These are phyloP conservation scores for Cerrena zonata DNA, from an alignment of 1,284 basidiomycete species.

Conservation along the genomic window DNA sequence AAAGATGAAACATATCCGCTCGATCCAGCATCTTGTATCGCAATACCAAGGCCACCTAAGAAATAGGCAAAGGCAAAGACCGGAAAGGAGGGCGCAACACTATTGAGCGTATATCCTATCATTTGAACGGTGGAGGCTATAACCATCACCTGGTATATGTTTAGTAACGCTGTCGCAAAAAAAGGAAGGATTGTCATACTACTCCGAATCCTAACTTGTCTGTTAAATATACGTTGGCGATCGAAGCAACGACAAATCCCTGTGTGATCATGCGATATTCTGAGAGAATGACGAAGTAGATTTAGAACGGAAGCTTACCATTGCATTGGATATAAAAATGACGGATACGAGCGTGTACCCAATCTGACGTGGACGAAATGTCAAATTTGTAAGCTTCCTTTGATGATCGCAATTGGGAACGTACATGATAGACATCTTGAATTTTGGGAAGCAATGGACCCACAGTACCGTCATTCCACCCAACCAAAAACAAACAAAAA, in stretches of 20 bases:
- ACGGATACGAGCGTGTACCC: constrained; percentile 44
- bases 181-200: constrained; percentile 20
- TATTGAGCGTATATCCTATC: constrained; percentile 48
- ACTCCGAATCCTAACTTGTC: constrained; percentile 54
- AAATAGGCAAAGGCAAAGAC: constrained; percentile 52
- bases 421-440: constrained; percentile 48
- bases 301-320: constrained; percentile 30
- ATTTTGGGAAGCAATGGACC: constrained; percentile 56
- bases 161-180: neutral
- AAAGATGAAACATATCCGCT: constrained; percentile 51
- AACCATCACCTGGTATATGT: neutral
- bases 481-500: constrained; percentile 38
- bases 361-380: constrained; percentile 46
- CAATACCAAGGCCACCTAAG: constrained; percentile 59
- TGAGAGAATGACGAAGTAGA: neutral
- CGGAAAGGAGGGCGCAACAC: constrained; percentile 58
- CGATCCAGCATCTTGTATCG: constrained; percentile 53
- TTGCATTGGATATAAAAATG: constrained; percentile 50
- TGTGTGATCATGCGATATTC: constrained; percentile 14
- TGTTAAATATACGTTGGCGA: constrained; percentile 44
- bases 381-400: constrained; percentile 42
- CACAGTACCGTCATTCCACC: constrained; percentile 54
- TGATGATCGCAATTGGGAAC: constrained; percentile 7
- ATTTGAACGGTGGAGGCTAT: constrained; percentile 31
- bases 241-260: constrained; percentile 44